phyloP scores from a whole-genome alignment of 176 grass and related monocot species.

The Carex cristatella region DNA sequence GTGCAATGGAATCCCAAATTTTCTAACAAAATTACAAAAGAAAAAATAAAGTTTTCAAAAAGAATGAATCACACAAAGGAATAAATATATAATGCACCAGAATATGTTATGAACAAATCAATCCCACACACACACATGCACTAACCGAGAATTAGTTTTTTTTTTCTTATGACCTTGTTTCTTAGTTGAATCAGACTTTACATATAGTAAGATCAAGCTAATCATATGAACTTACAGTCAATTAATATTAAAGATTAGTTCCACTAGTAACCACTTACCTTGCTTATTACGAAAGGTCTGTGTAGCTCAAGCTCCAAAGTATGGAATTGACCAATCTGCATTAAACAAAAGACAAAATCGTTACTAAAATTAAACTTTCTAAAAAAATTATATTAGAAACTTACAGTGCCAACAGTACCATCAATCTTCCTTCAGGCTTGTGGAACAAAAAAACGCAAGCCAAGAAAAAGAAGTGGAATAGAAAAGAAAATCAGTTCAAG shows the following conservation, averaged over 20 bases:
- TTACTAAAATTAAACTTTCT: neutral
- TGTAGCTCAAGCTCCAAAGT: conserved; percentile 85
- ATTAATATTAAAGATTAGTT: neutral
- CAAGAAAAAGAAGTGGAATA: too few species aligned
- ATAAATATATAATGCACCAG: neutral
- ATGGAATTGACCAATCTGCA: conserved; percentile 81
- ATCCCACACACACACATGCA: neutral
- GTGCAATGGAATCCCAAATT: conserved; percentile 84
- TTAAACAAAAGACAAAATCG: neutral
- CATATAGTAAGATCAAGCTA: neutral
- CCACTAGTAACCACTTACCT: conserved; percentile 38
- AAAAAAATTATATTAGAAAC: neutral
- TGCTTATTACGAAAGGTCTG: conserved; percentile 66
- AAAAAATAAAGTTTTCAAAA: neutral
- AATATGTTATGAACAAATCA: conserved; percentile 7
- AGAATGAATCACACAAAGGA: neutral
- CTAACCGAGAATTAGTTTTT: neutral
- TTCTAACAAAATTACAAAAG: conserved; percentile 39
- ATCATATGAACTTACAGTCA: neutral
- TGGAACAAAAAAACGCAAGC: neutral
- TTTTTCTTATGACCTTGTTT: neutral
- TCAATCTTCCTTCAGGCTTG: neutral
- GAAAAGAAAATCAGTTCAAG: neutral
- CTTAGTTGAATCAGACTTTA: neutral
- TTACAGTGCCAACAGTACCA: neutral